Percentiles rank a stretch among this genome's conserved stretches.
Conservation (phyloP, 805 yeast genomes). For the Ogataea thermomethanolica region DNA sequence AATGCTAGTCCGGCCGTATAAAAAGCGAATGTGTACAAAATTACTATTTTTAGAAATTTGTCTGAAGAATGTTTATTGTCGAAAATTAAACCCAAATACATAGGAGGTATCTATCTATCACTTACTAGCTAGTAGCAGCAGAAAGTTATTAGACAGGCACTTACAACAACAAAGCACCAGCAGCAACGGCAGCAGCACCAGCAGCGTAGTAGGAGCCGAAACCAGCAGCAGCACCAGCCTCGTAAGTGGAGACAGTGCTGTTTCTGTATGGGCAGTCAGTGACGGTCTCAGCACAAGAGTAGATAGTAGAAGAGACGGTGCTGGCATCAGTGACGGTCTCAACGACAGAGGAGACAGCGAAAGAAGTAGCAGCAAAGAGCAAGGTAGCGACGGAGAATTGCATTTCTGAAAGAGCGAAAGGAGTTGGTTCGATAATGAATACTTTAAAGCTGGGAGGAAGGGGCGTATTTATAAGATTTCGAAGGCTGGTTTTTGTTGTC, state of each 20-base stretch:
- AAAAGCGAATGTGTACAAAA: background rate
- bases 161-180: slow-evolving; percentile 36
- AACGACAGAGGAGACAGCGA: slow-evolving; percentile 33
- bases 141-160: slow-evolving; percentile 4
- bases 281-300: slow-evolving; percentile 37
- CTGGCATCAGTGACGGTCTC: slow-evolving; percentile 33
- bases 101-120: slow-evolving; percentile 9
- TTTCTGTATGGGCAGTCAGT: slow-evolving; percentile 41
- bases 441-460: slow-evolving; percentile 1
- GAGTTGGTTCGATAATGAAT: slow-evolving; percentile 20
- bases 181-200: slow-evolving; percentile 34
- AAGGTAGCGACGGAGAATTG: slow-evolving; percentile 43
- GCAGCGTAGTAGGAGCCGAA: slow-evolving; percentile 29
- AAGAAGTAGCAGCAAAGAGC: slow-evolving; percentile 36
- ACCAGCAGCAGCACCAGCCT: slow-evolving; percentile 33
- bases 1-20: slow-evolving; percentile 17
- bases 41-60: background rate
- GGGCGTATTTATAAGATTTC: slow-evolving; percentile 13
- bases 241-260: slow-evolving; percentile 30
- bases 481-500: slow-evolving; percentile 7
- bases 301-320: slow-evolving; percentile 39
- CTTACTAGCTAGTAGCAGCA: slow-evolving; percentile 5
- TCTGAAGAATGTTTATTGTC: slow-evolving; percentile 7
- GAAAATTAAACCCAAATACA: slow-evolving; percentile 10
- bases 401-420: slow-evolving; percentile 34